Percentiles rank a stretch among this genome's conserved stretches.
Conservation (phyloP, 768 basidiomycete species). For the Rhizopogon vinicolor region DNA sequence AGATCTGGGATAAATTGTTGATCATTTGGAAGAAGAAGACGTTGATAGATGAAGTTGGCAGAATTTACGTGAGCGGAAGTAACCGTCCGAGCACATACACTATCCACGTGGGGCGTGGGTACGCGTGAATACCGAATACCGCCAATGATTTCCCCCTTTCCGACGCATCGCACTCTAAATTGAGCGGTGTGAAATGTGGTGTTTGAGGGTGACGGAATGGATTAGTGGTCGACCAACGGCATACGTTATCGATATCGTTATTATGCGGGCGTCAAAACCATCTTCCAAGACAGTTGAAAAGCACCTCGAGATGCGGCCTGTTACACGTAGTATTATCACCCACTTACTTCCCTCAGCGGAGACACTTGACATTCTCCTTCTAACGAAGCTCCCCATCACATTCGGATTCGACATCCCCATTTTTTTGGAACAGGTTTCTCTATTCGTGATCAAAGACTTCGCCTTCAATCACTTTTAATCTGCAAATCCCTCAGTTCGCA, state of each 20-base stretch:
- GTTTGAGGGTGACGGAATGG: constrained; percentile 21
- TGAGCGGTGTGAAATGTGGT: constrained; percentile 22
- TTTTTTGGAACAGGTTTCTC: constrained; percentile 10
- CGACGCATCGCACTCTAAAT: constrained; percentile 14
- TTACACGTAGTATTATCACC: not conserved
- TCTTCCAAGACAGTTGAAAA: constrained; percentile 19
- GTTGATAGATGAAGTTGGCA: not conserved
- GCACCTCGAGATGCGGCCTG: constrained; percentile 1
- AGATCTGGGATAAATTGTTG: constrained; percentile 1
- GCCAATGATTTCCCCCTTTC: not conserved
- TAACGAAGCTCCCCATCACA: not conserved
- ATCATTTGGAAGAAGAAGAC: not conserved
- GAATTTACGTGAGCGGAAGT: constrained; percentile 1
- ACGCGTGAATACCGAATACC: not conserved
- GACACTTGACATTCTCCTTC: no score
- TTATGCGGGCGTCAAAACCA: constrained; percentile 4
- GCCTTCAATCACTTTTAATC: constrained; percentile 14
- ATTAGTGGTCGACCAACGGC: constrained; percentile 9
- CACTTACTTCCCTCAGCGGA: not conserved
- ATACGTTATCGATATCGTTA: constrained; percentile 13
- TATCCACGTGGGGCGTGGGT: constrained; percentile 20
- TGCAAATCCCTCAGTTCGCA: constrained; percentile 26
- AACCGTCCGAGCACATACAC: constrained; percentile 1
- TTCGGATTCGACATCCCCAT: constrained; percentile 7
- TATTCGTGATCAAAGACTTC: constrained; percentile 15